phyloP scores from a whole-genome alignment of 129 eudicot genomes.

The Pulicaria dysenterica region DNA sequence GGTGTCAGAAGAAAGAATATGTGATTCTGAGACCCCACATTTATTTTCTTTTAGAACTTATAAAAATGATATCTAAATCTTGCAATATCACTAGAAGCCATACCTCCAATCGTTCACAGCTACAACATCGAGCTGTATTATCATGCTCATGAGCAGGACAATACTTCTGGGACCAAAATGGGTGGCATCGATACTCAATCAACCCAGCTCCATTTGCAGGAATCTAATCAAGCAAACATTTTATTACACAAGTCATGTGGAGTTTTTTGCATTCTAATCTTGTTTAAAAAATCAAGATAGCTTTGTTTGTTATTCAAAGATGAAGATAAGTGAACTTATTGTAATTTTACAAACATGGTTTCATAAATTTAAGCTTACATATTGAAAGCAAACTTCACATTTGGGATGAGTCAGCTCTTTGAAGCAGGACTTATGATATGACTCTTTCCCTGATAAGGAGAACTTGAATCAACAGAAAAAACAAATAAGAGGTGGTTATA shows the following conservation, averaged over 20 bases:
- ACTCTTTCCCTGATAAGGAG: conserved; percentile 86
- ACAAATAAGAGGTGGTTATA: conserved; percentile 39
- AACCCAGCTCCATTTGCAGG: conserved; percentile 83
- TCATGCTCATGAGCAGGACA: conserved; percentile 97
- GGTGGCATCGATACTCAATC: conserved; percentile 98
- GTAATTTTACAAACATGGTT: neutral
- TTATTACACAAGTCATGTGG: neutral
- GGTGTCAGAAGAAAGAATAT: neutral
- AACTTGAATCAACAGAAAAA: conserved; percentile 80
- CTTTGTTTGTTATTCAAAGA: neutral
- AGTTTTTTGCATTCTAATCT: neutral
- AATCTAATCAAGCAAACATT: conserved; percentile 45
- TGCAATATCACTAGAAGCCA: conserved; percentile 19
- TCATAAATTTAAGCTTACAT: conserved; percentile 52
- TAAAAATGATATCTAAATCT: neutral
- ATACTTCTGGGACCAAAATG: conserved; percentile 97
- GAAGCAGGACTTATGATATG: conserved; percentile 91
- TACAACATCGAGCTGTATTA: conserved; percentile 89
- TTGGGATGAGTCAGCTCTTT: conserved; percentile 94
- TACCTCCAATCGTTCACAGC: conserved; percentile 99
- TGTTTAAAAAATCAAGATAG: conserved; percentile 15
- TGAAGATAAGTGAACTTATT: neutral
- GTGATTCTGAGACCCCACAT: conserved; percentile 1
- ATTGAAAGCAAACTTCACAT: conserved; percentile 97
- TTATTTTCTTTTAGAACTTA: neutral